Percentiles rank a stretch among this genome's conserved stretches.
These are phyloP conservation scores for Lasiodiplodia sp. DNA, from an alignment of 2,329 filamentous ascomycete genomes.

Conservation along the genomic window DNA sequence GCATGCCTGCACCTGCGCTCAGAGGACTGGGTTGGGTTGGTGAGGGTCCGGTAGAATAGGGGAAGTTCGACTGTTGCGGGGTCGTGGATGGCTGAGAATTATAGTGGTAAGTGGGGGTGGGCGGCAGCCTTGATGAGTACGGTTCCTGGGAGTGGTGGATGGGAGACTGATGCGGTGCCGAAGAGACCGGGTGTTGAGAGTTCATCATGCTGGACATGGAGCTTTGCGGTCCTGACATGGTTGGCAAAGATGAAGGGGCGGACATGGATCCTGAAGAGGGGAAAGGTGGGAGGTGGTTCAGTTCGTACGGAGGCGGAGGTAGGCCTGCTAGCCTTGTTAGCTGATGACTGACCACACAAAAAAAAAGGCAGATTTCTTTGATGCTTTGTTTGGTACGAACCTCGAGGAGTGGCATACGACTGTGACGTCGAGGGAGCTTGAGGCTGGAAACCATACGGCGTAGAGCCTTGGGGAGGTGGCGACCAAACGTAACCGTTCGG, in stretches of 20 bases:
- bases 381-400: conserved; percentile 49
- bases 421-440: conserved; percentile 28
- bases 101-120: conserved; percentile 68
- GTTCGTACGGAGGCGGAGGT: conserved; percentile 72
- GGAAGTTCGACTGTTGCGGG: conserved; percentile 56
- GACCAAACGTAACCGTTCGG: conserved; percentile 68
- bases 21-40: conserved; percentile 59
- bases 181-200: conserved; percentile 49
- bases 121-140: conserved; percentile 62
- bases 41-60: conserved; percentile 58
- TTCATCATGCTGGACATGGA: conserved; percentile 57
- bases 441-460: conserved; percentile 62
- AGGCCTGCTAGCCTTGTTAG: conserved; percentile 59
- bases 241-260: conserved; percentile 57
- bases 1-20: conserved; percentile 54
- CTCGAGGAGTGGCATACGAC: conserved; percentile 48
- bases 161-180: conserved; percentile 56
- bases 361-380: neutral
- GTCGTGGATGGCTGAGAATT: conserved; percentile 61
- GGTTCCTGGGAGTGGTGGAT: conserved; percentile 64
- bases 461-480: conserved; percentile 63
- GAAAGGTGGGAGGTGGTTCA: conserved; percentile 70
- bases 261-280: conserved; percentile 65
- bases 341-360: conserved; percentile 7
- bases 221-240: conserved; percentile 56